Evolutionary conservation across 2,329 filamentous ascomycete species (phyloP).

Genomic region (Laburnicola sp.): DNA sequence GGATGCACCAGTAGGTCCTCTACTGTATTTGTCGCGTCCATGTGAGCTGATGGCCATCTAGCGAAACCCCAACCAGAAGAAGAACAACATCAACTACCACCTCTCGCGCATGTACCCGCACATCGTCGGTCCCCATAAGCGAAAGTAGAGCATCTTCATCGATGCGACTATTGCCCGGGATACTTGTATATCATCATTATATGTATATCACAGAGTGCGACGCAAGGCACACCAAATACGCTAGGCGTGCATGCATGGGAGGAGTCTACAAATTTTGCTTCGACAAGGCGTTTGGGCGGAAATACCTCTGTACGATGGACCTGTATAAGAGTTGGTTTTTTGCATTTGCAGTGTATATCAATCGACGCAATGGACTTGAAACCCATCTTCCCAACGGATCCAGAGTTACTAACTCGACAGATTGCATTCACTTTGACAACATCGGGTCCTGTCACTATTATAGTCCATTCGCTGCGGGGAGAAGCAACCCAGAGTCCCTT

Average conservation of each 20-base stretch:
- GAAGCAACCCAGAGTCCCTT: too few species aligned
- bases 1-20: conserved; percentile 70
- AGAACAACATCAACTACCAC: conserved; percentile 90
- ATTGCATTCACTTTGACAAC: not conserved
- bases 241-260: conserved; percentile 18
- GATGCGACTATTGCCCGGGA: not conserved
- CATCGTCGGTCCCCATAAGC: conserved; percentile 71
- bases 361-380: not conserved
- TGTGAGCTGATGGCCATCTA: conserved; percentile 33
- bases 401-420: not conserved
- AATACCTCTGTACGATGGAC: conserved; percentile 16
- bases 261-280: conserved; percentile 20
- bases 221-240: conserved; percentile 13
- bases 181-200: conserved; percentile 7
- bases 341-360: conserved; percentile 5
- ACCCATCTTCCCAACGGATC: not conserved
- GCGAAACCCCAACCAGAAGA: conserved; percentile 62
- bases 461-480: too few species aligned
- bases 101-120: conserved; percentile 74
- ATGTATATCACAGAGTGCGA: conserved; percentile 3
- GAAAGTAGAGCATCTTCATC: conserved; percentile 49
- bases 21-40: not conserved
- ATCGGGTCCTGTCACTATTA: too few species aligned
- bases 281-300: conserved; percentile 19
- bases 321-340: conserved; percentile 13